phyloP scores from a whole-genome alignment of 164 flowering plant species.

The Brasenia schreberi region DNA sequence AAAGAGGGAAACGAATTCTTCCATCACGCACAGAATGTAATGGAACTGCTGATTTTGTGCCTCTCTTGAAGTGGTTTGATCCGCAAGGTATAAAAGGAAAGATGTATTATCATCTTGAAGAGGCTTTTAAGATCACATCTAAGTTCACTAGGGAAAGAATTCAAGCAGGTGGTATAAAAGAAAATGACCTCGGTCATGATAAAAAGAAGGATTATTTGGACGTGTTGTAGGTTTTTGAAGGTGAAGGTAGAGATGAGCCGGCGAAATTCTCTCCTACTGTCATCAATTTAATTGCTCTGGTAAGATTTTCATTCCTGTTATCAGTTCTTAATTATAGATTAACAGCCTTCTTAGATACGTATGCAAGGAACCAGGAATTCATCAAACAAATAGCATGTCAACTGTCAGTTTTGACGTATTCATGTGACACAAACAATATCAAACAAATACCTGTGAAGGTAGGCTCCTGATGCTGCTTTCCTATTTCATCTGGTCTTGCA shows the following conservation, averaged over 20 bases:
- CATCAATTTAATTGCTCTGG: not conserved
- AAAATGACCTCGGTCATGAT: not conserved
- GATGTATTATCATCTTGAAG: constrained; percentile 2
- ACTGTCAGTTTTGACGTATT: too few species aligned
- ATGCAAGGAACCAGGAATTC: too few species aligned
- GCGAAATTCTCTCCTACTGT: not conserved
- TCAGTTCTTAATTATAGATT: too few species aligned
- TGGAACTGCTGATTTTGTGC: constrained; percentile 15
- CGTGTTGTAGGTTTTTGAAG: constrained; percentile 8
- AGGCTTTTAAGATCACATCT: constrained; percentile 6
- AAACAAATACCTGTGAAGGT: too few species aligned
- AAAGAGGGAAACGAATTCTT: constrained; percentile 12
- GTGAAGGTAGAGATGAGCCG: constrained; percentile 8
- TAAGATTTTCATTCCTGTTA: not conserved
- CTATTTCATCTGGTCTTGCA: too few species aligned
- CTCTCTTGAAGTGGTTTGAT: constrained; percentile 11
- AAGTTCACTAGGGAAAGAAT: constrained; percentile 7
- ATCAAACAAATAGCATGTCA: too few species aligned
- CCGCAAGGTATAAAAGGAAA: constrained; percentile 11
- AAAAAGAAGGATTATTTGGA: constrained; percentile 7
- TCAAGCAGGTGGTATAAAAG: not conserved
- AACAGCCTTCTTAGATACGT: too few species aligned
- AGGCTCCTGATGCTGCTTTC: too few species aligned
- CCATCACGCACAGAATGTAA: not conserved
- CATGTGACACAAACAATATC: too few species aligned